phyloP scores from a whole-genome alignment of 2,329 filamentous ascomycete genomes.

The Dactylellina leptospora region DNA sequence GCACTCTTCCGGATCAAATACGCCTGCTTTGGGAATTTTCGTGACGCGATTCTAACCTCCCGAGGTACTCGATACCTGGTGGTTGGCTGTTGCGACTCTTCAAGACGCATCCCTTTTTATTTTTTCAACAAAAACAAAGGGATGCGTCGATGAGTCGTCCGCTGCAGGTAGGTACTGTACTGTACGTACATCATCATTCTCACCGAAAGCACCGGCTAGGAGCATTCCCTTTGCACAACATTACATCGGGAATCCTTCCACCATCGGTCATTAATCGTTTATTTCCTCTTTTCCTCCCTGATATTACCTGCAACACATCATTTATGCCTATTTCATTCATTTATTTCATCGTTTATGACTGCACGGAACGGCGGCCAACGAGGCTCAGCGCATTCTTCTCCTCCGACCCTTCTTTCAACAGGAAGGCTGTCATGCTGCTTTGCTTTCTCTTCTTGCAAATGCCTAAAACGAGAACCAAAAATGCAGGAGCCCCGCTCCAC shows the following conservation, averaged over 20 bases:
- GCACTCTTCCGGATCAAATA: neutral
- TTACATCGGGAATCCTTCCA: constrained; percentile 31
- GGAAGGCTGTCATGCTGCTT: constrained; percentile 29
- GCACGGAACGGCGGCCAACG: neutral
- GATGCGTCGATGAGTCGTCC: constrained; percentile 39
- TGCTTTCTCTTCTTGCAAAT: constrained; percentile 33
- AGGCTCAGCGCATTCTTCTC: constrained; percentile 30
- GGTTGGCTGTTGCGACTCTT: neutral
- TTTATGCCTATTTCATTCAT: constrained; percentile 4
- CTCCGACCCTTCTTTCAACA: constrained; percentile 32
- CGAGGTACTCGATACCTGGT: neutral
- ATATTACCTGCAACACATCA: neutral
- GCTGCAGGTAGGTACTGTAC: constrained; percentile 11
- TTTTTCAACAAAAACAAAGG: constrained; percentile 16
- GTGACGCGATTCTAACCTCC: constrained; percentile 23
- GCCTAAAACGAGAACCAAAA: constrained; percentile 48
- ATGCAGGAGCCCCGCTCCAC: constrained; percentile 50
- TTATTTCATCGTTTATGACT: neutral
- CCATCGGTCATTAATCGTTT: constrained; percentile 23
- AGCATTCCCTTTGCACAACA: constrained; percentile 51
- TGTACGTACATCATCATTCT: constrained; percentile 8
- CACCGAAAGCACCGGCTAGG: constrained; percentile 39
- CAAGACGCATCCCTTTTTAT: neutral
- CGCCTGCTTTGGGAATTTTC: constrained; percentile 2
- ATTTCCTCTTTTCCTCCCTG: neutral